Evolutionary conservation across 371 early-diverging fungal species (phyloP), one percentile per base, ranked within the genome.

Genomic region (Mucor indicus): DNA sequence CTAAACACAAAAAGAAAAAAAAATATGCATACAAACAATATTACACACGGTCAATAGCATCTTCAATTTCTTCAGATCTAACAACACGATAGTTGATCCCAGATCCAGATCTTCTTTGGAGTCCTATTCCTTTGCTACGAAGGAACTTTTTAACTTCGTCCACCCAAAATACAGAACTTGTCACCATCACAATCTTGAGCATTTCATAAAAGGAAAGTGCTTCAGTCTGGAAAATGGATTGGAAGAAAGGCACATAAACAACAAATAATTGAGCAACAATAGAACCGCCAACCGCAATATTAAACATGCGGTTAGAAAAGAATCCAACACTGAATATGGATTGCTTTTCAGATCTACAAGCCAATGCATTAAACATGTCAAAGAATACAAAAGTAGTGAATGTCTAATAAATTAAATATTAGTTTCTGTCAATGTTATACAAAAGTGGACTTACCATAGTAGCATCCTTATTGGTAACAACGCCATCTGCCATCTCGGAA

Each of bases 371-470:
- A 72, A 93, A 95, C 87, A 96, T 89, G 62, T 95, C 96, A 61
- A 91, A 95, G 51, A 95, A 83, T 27, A 97, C 96, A 74, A 97
- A 94, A 21, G 90, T 87, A 4, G 98, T 95, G 60, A 97, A 97
- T 0, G 98, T 96, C 90, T 83, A 68, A n/a, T 45, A 4, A 22
- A 13, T 9, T 15, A n/a, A 1, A 23, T 41, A 29, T 29, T 8
- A 29, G 30, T 12, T 8, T 6, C 30, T 8, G 12, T 29, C 30
- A 12, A 22, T 35, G 10, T 25, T 25, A 25, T 11, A 41, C 4
- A 38, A 38, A 38, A 20, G 22, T 1, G 1, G 43, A 12, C 55
- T 66, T 77, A 90, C 92, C 96, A 96, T 95, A 12, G 96, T 97
- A 9, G 93, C 92, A 38, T 89, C 91, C 6, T 90, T 73, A 21